These are phyloP conservation scores for Medicago lupulina DNA, from an alignment of 306 rosid genomes.

Conservation along the genomic window DNA sequence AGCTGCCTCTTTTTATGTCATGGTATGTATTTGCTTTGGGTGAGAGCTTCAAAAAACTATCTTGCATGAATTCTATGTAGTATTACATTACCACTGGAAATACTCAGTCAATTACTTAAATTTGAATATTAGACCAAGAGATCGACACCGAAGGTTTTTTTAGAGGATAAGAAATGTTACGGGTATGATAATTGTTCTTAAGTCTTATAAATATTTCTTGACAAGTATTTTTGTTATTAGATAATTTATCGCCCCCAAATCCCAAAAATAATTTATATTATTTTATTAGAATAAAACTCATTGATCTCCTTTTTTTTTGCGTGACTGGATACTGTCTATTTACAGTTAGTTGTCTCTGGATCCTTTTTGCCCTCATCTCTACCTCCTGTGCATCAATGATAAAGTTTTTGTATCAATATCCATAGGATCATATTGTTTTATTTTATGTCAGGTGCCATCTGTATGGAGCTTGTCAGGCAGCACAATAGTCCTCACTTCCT, in stretches of 20 bases:
- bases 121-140: conserved; percentile 26
- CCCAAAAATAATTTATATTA: background rate
- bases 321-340: background rate
- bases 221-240: background rate
- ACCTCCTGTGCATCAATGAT: background rate
- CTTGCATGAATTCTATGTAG: background rate
- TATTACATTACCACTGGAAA: conserved; percentile 8
- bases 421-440: conserved; percentile 35
- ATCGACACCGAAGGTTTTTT: conserved; percentile 18
- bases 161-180: conserved; percentile 9
- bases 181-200: background rate
- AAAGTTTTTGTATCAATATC: conserved; percentile 6
- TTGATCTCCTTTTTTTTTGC: background rate
- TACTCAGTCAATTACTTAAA: conserved; percentile 25
- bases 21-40: conserved; percentile 58
- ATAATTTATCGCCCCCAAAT: background rate
- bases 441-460: conserved; percentile 67
- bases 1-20: conserved; percentile 79
- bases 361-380: conserved; percentile 5
- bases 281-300: background rate
- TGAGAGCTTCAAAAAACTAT: conserved; percentile 16
- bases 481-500: conserved; percentile 47
- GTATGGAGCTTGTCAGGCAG: conserved; percentile 80
- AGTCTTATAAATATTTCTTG: conserved; percentile 1
- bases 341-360: conserved; percentile 12